These are phyloP conservation scores for Boletus edulis DNA, from an alignment of 768 basidiomycete species.

Conservation along the genomic window DNA sequence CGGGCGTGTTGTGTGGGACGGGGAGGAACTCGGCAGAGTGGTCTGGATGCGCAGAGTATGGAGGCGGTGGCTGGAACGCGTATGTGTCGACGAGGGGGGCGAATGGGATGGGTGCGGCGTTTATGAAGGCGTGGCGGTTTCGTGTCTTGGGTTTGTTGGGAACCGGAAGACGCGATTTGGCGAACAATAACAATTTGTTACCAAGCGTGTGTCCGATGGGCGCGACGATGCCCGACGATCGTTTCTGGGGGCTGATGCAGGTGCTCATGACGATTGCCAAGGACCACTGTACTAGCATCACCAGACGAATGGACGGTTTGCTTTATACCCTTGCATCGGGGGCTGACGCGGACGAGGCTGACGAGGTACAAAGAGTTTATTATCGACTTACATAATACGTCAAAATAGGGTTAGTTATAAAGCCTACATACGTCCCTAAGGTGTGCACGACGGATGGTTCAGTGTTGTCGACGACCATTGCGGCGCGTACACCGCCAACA, in stretches of 20 bases:
- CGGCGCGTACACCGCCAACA: too few relatives aligned
- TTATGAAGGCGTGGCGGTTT: conserved; percentile 10
- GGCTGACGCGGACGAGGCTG: conserved; percentile 24
- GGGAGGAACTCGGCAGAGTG: conserved; percentile 10
- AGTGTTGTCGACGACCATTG: too few relatives aligned
- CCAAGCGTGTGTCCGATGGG: conserved; percentile 16
- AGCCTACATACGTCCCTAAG: too few relatives aligned
- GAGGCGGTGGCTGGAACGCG: conserved; percentile 25
- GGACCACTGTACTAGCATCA: too few relatives aligned
- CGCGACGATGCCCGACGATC: neutral
- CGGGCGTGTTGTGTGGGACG: conserved; percentile 31
- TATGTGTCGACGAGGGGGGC: conserved; percentile 29
- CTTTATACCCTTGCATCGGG: conserved; percentile 10
- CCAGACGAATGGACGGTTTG: neutral
- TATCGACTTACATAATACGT: too few relatives aligned
- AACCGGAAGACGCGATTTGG: conserved; percentile 25
- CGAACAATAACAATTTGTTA: conserved; percentile 15
- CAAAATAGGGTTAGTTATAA: too few relatives aligned
- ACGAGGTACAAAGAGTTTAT: neutral
- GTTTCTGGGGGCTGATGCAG: conserved; percentile 10
- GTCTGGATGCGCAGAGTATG: conserved; percentile 15
- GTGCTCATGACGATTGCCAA: conserved; percentile 4
- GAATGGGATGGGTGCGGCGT: conserved; percentile 20
- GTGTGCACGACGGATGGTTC: too few relatives aligned
- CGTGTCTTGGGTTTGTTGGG: conserved; percentile 16